A percentile compares a stretch with the other conserved stretches of the same genome.
These are phyloP conservation scores for Saccharomycopsis babjevae DNA, from an alignment of 805 yeast genomes.

Conservation along the genomic window DNA sequence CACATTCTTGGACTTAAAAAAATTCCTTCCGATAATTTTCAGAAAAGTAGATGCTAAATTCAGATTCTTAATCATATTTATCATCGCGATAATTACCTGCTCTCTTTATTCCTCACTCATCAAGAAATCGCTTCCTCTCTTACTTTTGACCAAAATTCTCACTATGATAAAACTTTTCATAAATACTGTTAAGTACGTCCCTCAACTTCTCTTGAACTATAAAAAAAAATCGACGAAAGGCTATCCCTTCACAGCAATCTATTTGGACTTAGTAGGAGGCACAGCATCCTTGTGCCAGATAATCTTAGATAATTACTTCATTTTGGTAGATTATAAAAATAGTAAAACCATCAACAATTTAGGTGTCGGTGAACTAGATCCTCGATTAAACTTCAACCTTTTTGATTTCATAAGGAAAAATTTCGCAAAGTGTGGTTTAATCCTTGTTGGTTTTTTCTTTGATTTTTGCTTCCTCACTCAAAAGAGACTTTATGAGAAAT, in stretches of 20 bases:
- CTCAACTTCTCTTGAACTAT: constrained; percentile 16
- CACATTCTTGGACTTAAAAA: neutral
- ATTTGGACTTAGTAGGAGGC: constrained; percentile 16
- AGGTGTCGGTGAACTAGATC: constrained; percentile 16
- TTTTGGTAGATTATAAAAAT: constrained; percentile 5
- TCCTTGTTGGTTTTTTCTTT: constrained; percentile 15
- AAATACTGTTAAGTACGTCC: constrained; percentile 16
- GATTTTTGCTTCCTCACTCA: constrained; percentile 17
- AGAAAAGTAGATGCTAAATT: constrained; percentile 4
- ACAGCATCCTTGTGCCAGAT: constrained; percentile 12
- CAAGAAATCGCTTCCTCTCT: constrained; percentile 8
- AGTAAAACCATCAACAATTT: constrained; percentile 12
- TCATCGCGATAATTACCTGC: neutral
- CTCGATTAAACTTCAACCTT: constrained; percentile 12
- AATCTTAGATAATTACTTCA: constrained; percentile 14
- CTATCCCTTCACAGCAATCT: constrained; percentile 13
- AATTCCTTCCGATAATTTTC: constrained; percentile 2
- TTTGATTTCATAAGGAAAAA: constrained; percentile 17
- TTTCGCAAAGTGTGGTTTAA: constrained; percentile 18
- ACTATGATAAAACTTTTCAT: constrained; percentile 16
- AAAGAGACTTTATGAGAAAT: constrained; percentile 12
- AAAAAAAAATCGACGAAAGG: constrained; percentile 17
- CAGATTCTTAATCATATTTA: constrained; percentile 4
- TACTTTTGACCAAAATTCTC: constrained; percentile 12
- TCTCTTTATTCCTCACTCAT: constrained; percentile 13